A percentile compares a stretch with the other conserved stretches of the same genome.
Evolutionary conservation across 2,329 filamentous ascomycete genomes (phyloP).

Genomic region (Aspergillus uvarum): DNA sequence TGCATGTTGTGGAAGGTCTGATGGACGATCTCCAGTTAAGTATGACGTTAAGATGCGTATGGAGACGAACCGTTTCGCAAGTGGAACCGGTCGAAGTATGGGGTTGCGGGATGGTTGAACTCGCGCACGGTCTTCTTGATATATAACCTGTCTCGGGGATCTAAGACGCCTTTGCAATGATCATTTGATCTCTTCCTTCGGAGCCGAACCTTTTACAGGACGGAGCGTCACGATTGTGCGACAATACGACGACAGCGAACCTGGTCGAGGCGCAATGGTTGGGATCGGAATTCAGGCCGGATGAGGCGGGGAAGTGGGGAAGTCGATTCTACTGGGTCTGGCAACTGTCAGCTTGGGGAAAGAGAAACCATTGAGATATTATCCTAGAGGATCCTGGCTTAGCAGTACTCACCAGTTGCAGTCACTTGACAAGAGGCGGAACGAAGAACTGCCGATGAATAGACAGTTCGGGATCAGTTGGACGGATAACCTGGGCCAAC

Average conservation of each 20-base stretch:
- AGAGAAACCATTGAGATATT: background rate
- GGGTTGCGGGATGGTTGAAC: background rate
- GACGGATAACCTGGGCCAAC: background rate
- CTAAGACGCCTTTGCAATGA: background rate
- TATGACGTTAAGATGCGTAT: slow-evolving; percentile 9
- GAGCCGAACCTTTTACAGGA: slow-evolving; percentile 8
- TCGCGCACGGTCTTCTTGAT: slow-evolving; percentile 4
- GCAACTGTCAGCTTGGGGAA: slow-evolving; percentile 11
- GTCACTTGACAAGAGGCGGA: slow-evolving; percentile 12
- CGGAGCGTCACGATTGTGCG: slow-evolving; percentile 2
- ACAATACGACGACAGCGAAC: slow-evolving; percentile 8
- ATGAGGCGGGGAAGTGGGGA: slow-evolving; percentile 32
- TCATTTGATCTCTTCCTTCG: slow-evolving; percentile 10
- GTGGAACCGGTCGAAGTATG: slow-evolving; percentile 3
- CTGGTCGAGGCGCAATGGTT: slow-evolving; percentile 5
- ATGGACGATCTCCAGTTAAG: slow-evolving; percentile 13
- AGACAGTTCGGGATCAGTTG: background rate
- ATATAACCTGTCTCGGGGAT: background rate
- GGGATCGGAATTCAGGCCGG: slow-evolving; percentile 19
- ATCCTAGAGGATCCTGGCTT: slow-evolving; percentile 4
- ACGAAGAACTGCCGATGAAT: background rate
- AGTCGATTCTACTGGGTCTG: slow-evolving; percentile 5
- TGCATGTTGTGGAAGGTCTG: slow-evolving; percentile 31
- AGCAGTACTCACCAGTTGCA: slow-evolving; percentile 7
- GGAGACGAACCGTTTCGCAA: slow-evolving; percentile 1